phyloP scores from a whole-genome alignment of 495 filamentous ascomycete genomes.

The Penicillium cinerascens region DNA sequence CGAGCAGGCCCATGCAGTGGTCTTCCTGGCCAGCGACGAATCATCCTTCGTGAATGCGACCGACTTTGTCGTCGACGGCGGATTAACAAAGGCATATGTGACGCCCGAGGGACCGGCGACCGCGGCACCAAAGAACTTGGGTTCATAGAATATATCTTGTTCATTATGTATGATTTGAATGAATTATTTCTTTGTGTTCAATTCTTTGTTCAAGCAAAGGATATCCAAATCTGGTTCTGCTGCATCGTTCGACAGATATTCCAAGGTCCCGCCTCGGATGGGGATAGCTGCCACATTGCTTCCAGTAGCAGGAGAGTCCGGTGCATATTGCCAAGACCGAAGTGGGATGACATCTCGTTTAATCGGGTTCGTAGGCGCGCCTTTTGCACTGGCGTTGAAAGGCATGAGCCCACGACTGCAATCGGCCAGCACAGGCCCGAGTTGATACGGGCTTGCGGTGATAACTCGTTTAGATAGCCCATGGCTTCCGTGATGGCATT shows the following conservation, averaged over 20 bases:
- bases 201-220: slow-evolving; percentile 31
- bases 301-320: slow-evolving; percentile 32
- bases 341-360: slow-evolving; percentile 25
- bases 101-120: slow-evolving; percentile 77
- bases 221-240: slow-evolving; percentile 40
- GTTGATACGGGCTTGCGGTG: slow-evolving; percentile 31
- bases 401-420: slow-evolving; percentile 34
- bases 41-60: slow-evolving; percentile 82
- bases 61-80: slow-evolving; percentile 89
- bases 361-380: slow-evolving; percentile 19
- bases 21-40: slow-evolving; percentile 90
- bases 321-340: slow-evolving; percentile 39
- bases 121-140: slow-evolving; percentile 62
- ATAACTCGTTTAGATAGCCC: slow-evolving; percentile 25
- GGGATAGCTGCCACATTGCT: slow-evolving; percentile 33
- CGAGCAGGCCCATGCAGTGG: slow-evolving; percentile 85
- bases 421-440: slow-evolving; percentile 40
- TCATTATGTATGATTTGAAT: neutral
- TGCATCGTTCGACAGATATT: slow-evolving; percentile 41
- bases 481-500: slow-evolving; percentile 30
- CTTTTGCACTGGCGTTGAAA: slow-evolving; percentile 20
- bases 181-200: neutral
- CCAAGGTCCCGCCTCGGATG: slow-evolving; percentile 32
- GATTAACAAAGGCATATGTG: slow-evolving; percentile 89
- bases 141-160: neutral